Percentiles rank a stretch among this genome's conserved stretches.
phyloP scores from a whole-genome alignment of 2,329 filamentous ascomycete species.

The Trichoderma hamatum region DNA sequence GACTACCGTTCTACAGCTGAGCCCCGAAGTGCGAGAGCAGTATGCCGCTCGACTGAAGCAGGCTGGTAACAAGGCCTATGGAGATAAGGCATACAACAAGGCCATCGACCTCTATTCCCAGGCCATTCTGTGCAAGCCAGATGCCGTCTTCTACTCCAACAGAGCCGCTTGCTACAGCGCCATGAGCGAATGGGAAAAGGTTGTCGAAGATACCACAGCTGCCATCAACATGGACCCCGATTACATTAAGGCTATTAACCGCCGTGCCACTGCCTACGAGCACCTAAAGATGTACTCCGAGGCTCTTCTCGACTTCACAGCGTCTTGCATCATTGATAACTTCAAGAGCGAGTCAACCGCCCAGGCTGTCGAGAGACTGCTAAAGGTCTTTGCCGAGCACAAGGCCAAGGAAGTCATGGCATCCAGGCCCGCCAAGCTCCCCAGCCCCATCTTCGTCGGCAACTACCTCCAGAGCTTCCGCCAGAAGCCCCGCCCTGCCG shows the following conservation, averaged over 20 bases:
- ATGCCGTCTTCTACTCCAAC: conserved; percentile 99
- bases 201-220: conserved; percentile 94
- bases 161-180: conserved; percentile 97
- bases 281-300: conserved; percentile 89
- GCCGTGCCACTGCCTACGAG: conserved; percentile 94
- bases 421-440: conserved; percentile 84
- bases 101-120: conserved; percentile 95
- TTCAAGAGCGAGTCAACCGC: conserved; percentile 92
- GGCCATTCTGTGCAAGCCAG: conserved; percentile 94
- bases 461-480: conserved; percentile 99
- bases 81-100: conserved; percentile 87
- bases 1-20: conserved; percentile 54
- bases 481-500: conserved; percentile 74
- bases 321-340: conserved; percentile 97
- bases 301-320: conserved; percentile 94
- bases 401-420: conserved; percentile 89
- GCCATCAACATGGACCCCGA: conserved; percentile 91
- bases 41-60: conserved; percentile 92
- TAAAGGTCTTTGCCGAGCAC: conserved; percentile 95
- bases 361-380: conserved; percentile 84
- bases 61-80: conserved; percentile 94
- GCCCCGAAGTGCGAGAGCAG: conserved; percentile 73
- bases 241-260: conserved; percentile 97
- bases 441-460: conserved; percentile 93
- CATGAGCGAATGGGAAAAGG: conserved; percentile 89